Evolutionary conservation across 2,329 filamentous ascomycete species (phyloP), one percentile per base, ranked within the genome.

Genomic region (Orbilia brochopaga): DNA sequence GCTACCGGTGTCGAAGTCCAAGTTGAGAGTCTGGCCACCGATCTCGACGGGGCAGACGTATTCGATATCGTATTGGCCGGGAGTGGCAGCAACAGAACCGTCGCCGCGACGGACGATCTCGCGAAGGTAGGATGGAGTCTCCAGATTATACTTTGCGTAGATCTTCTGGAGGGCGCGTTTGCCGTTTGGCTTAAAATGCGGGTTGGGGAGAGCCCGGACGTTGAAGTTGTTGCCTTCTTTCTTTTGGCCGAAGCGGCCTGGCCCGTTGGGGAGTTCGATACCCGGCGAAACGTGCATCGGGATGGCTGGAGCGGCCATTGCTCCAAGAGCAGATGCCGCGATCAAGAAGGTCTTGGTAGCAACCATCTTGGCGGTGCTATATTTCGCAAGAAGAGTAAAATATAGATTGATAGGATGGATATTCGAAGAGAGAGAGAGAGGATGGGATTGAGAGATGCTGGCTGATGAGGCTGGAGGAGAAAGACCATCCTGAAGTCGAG

Each of bases 1-100:
- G 74, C 82, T 88, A 73, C 83, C 88, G 13, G 89, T 92, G 75
- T 92, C 90, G 70, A 92, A 84, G 77, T 90, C 88, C 70, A 92
- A 78, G 69, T 86, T 83, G 73, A 90, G 78, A 1, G 81, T 84
- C 75, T 88, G 86, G 4, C 82, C 80, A 50, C 89, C 90, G 73
- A 91, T 81, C 1, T 81, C 82, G 52, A 91, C 85, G 0, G 87
- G 85, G 63, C 84, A 83, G 30, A 87, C 79, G 65, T 87, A 88
- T 77, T 87, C 83, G 2, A 80, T 79, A 74, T 88, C 86, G 53
- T 81, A 79, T n/a, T 79, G 75, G 69, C 82, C 78, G 0, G 84
- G 83, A 17, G 79, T 81, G 17, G 81, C 80, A 23, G 79, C 65
- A 1, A 80, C 80, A 67, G 81, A 81, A 40, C 79, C 78, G 56